Percentiles rank a stretch among this genome's conserved stretches.
Evolutionary conservation across 352 stramenopile genomes (phyloP).

Genomic region (Stramenopiles sp.): DNA sequence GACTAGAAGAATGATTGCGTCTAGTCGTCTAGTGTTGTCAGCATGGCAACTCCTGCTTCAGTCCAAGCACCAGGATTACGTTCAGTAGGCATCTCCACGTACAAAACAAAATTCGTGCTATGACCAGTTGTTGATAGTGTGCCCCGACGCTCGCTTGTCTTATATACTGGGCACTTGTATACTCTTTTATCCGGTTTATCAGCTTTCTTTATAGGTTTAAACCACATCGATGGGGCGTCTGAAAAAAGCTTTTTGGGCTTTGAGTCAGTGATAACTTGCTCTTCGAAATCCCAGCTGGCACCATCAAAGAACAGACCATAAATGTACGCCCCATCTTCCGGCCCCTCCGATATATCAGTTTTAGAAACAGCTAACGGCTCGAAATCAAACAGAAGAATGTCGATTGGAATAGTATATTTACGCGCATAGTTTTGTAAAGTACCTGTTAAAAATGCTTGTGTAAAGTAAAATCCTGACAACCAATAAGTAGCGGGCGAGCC

Average conservation of each 20-base stretch:
- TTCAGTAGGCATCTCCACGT: slow-evolving; percentile 60
- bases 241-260: slow-evolving; percentile 39
- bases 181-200: slow-evolving; percentile 53
- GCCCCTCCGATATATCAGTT: neutral
- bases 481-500: slow-evolving; percentile 30
- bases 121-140: slow-evolving; percentile 75
- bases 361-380: neutral
- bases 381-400: slow-evolving; percentile 50
- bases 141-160: slow-evolving; percentile 63
- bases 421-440: slow-evolving; percentile 45
- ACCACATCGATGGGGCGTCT: slow-evolving; percentile 49
- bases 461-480: slow-evolving; percentile 43
- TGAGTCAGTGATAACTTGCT: slow-evolving; percentile 34
- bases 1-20: too few relatives aligned
- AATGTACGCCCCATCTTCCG: slow-evolving; percentile 35
- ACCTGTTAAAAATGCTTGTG: slow-evolving; percentile 48
- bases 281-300: slow-evolving; percentile 38
- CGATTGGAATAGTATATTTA: slow-evolving; percentile 41
- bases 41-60: slow-evolving; percentile 68
- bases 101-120: slow-evolving; percentile 88
- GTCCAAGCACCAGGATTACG: slow-evolving; percentile 61
- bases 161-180: slow-evolving; percentile 76
- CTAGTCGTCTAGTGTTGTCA: slow-evolving; percentile 64
- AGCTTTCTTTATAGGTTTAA: slow-evolving; percentile 46
- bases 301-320: slow-evolving; percentile 43